Base-by-base conservation (phyloP, 164 flowering plant genomes). In the Magnolia kwangsiensis region DNA sequence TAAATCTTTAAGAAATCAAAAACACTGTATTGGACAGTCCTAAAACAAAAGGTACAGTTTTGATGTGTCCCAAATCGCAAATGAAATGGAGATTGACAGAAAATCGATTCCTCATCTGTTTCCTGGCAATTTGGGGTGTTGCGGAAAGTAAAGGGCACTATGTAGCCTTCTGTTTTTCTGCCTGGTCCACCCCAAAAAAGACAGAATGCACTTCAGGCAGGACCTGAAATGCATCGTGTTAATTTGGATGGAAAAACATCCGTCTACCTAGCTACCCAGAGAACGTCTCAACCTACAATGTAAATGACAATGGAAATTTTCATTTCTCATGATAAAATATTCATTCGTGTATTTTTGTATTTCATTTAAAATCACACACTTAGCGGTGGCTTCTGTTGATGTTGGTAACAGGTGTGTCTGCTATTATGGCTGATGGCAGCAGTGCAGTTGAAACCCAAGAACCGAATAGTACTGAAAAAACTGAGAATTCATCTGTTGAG, bases 401-500 rank as follows among this genome's bases (percentile, higher is more conserved):
- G 50, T 18, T 67, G 49, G 71, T 29, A 37, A 50, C 19, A 29
- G 31, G 71, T 7, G 13, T 29, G 5, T 31, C 18, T 21, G 20
- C 27, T 18, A 31, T 16, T 37, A 75, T 75, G 72, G 72, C 24
- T 51, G 49, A 24, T 11, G 29, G 61, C 63, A 29, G 11, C 18
- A 11, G 6, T 9, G 77, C 10, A 50, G 31, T 29, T 16, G 50
- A 13, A 51, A 61, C 45, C 50, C 67, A 63, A 14, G 66, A 67
- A 67, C 29, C 23, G 24, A 51, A 27, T 29, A n/a, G 4, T 11
- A 2, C 72, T 18, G 55, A 67, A 75, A 16, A 20, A 31, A 14
- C n/a, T 24, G 72, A 29, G 50, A 58, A 75, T 51, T 8, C 65
- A 18, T 29, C 65, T 55, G 24, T 75, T 29, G 81, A 85, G 77